Conservation (phyloP, 176 grass and related monocot species). For the Oryza coarctata region DNA sequence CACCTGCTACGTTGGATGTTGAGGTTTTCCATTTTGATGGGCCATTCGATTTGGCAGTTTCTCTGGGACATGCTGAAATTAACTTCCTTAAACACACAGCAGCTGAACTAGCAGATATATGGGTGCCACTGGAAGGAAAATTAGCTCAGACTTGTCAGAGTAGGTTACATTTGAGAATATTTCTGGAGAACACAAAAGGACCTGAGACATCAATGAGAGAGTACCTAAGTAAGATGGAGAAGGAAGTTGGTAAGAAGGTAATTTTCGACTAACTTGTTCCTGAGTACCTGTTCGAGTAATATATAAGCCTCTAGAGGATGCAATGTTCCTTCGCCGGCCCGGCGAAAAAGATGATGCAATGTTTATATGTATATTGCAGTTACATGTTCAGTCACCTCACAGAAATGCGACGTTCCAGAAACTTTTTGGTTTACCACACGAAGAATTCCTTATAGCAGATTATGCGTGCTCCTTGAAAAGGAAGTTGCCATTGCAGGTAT, state of each 20-base stretch:
- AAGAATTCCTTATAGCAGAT: slow-evolving; percentile 95
- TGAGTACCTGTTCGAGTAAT: not conserved
- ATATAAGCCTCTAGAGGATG: slow-evolving; percentile 11
- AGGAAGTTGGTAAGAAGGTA: slow-evolving; percentile 95
- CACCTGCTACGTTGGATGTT: slow-evolving; percentile 70
- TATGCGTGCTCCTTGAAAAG: slow-evolving; percentile 81
- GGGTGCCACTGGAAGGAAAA: slow-evolving; percentile 77
- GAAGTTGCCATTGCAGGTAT: slow-evolving; percentile 69
- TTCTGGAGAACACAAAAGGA: slow-evolving; percentile 80
- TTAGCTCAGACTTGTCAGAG: slow-evolving; percentile 65
- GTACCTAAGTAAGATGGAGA: slow-evolving; percentile 85
- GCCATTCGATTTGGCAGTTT: slow-evolving; percentile 65
- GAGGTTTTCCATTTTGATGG: slow-evolving; percentile 86
- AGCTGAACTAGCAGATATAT: slow-evolving; percentile 70
- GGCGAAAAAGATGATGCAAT: not conserved
- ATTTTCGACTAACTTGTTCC: not conserved
- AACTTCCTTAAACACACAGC: slow-evolving; percentile 74
- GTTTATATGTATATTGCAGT: slow-evolving; percentile 37
- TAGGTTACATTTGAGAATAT: slow-evolving; percentile 76
- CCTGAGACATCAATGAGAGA: slow-evolving; percentile 57
- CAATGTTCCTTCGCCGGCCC: too few species aligned
- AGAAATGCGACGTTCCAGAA: slow-evolving; percentile 85
- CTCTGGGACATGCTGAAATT: slow-evolving; percentile 79
- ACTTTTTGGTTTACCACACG: slow-evolving; percentile 66
- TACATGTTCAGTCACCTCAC: slow-evolving; percentile 63